Evolutionary conservation across 1,284 basidiomycete genomes (phyloP), one percentile per base, ranked within the genome.

Genomic region (Marasmius sp.): DNA sequence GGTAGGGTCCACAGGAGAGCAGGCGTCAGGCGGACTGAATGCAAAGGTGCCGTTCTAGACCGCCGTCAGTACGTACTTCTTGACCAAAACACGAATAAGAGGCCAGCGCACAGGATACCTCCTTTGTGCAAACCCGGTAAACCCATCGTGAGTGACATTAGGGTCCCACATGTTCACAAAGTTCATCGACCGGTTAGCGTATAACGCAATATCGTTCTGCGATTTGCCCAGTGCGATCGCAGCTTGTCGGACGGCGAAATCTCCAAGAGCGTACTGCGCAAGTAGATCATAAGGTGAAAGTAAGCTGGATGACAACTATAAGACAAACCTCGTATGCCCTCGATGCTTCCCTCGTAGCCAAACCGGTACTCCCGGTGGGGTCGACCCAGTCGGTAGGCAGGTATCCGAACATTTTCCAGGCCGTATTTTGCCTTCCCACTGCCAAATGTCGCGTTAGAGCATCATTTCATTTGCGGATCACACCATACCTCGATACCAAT

Each of bases 101-200:
- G 14, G 5, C 8, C 27, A 8, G 66, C 72, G 48, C 41, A 82
- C 80, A 36, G 73, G 67, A 62, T 71, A 82, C 58, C 79, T 70
- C 59, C 76, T 71, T 68, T 80, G 79, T 18, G 73, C 72, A 68
- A 77, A 82, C 1, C 81, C 81, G 16, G 72, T 72, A 64, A 80
- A 82, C 0, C 81, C 81, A 63, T 84, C 81, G 47, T 74, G 74
- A 6, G 72, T 75, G 6, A 82, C 71, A 57, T 66, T 77, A 0
- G 78, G 69, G 67, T 85, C 76, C 82, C 82, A 84, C 65, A 82
- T 77, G 60, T 83, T 82, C 34, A 79, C 73, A 63, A 82, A 83
- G 61, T 82, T 81, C 77, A 82, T 79, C 9, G 80, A 82, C n/a
- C 79, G 72, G 63, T 82, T 82, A 0, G 74, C 68, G 65, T 83